Percentiles rank a stretch among this genome's conserved stretches.
phyloP scores from a whole-genome alignment of 2,329 filamentous ascomycete genomes.

The Penicillium polonicum region DNA sequence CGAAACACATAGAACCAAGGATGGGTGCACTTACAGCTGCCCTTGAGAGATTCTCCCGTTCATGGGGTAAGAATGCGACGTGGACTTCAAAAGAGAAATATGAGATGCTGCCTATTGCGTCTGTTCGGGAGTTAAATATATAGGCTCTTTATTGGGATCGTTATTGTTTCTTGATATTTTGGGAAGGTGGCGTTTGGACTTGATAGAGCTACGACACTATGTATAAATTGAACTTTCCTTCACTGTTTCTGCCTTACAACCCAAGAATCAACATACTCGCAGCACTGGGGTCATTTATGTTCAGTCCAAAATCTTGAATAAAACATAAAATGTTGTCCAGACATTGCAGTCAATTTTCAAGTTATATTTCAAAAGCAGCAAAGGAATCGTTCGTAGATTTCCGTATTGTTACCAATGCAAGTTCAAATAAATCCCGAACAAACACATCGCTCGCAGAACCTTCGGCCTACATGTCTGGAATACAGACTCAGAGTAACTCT shows the following conservation, averaged over 20 bases:
- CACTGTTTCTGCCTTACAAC: slow-evolving; percentile 45
- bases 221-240: background rate
- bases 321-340: too few species aligned
- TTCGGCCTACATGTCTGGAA: background rate
- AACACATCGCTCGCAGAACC: background rate
- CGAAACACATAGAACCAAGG: slow-evolving; percentile 54
- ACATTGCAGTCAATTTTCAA: background rate
- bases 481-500: background rate
- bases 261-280: slow-evolving; percentile 15
- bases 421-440: background rate
- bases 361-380: background rate
- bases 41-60: slow-evolving; percentile 28
- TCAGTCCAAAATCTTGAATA: background rate
- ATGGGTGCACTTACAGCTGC: slow-evolving; percentile 34
- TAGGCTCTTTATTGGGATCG: background rate
- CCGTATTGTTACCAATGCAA: background rate
- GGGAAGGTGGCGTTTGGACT: background rate
- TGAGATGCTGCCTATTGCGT: background rate
- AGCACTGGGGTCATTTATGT: background rate
- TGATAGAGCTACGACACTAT: background rate
- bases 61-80: slow-evolving; percentile 12
- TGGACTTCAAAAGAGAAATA: slow-evolving; percentile 1
- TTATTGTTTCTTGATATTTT: background rate
- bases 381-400: background rate
- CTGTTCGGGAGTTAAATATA: background rate